Percentiles rank a stretch among this genome's conserved stretches.
Conservation (phyloP, 2,329 filamentous ascomycete species). For the Pezicula neosporulosa region DNA sequence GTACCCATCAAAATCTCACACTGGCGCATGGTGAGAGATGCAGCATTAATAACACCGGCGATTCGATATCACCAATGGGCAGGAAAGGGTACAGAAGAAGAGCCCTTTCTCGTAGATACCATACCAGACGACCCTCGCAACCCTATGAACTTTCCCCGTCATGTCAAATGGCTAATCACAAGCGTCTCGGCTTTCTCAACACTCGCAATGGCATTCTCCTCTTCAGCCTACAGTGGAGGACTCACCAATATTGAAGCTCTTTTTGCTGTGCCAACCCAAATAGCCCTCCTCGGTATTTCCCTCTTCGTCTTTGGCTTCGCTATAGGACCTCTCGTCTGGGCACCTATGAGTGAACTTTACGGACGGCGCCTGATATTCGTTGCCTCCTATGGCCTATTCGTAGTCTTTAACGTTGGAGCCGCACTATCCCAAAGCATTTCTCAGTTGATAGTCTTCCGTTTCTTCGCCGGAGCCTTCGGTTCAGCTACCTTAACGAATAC, state of each 20-base stretch:
- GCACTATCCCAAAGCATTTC: conserved; percentile 52
- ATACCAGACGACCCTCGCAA: conserved; percentile 51
- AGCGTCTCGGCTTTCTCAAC: conserved; percentile 40
- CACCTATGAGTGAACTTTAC: conserved; percentile 42
- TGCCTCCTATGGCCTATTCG: conserved; percentile 52
- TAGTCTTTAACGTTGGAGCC: conserved; percentile 56
- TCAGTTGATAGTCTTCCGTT: conserved; percentile 59
- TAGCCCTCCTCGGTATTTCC: conserved; percentile 34
- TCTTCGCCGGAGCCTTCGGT: conserved; percentile 59
- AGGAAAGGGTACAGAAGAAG: conserved; percentile 47
- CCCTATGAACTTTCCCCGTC: conserved; percentile 42
- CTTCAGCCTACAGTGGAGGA: conserved; percentile 37
- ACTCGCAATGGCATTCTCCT: conserved; percentile 6
- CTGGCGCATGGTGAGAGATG: not conserved
- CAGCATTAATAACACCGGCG: conserved; percentile 13
- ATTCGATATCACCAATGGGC: conserved; percentile 36
- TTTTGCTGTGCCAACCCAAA: conserved; percentile 30
- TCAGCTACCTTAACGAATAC: conserved; percentile 58
- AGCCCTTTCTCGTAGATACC: conserved; percentile 50
- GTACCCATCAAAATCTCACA: not conserved
- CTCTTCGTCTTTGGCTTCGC: conserved; percentile 39
- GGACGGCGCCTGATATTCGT: conserved; percentile 56
- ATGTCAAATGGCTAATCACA: conserved; percentile 47
- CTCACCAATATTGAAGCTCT: conserved; percentile 38
- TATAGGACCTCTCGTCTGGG: conserved; percentile 36